Conservation (phyloP, 2,329 filamentous ascomycete species). For the Aureobasidium sp. region DNA sequence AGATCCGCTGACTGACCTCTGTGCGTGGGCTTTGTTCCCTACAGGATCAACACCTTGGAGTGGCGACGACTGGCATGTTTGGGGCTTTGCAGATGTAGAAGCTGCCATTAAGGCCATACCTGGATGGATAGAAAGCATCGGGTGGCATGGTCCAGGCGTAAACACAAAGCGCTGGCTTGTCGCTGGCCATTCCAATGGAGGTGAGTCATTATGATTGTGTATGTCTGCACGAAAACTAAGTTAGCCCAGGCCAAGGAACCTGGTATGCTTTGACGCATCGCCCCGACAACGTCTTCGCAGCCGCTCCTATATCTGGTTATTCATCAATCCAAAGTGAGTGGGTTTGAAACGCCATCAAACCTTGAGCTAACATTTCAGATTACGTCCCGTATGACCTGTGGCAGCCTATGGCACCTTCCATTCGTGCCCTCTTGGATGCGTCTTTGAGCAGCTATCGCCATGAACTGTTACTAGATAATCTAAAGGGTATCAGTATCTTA, state of each 20-base stretch:
- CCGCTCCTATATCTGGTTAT: conserved; percentile 50
- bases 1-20: conserved; percentile 40
- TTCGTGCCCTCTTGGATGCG: conserved; percentile 38
- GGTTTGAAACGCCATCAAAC: too few relatives aligned
- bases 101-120: conserved; percentile 42
- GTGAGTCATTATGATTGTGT: conserved; percentile 18
- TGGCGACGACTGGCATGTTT: conserved; percentile 54
- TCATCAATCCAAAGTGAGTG: conserved; percentile 45
- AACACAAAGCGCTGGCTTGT: conserved; percentile 43
- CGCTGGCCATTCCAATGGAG: conserved; percentile 52
- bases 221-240: conserved; percentile 7
- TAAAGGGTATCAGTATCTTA: conserved; percentile 43
- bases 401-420: conserved; percentile 44
- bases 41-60: conserved; percentile 52
- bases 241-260: conserved; percentile 40
- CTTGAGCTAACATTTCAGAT: conserved; percentile 22
- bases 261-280: conserved; percentile 50
- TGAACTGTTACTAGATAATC: conserved; percentile 46
- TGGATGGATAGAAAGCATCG: conserved; percentile 39
- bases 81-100: conserved; percentile 49
- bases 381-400: conserved; percentile 52
- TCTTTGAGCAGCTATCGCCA: conserved; percentile 46
- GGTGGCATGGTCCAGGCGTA: conserved; percentile 41
- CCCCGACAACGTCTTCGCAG: conserved; percentile 49
- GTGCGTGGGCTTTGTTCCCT: conserved; percentile 48